phyloP scores from a whole-genome alignment of 805 yeast genomes.

The Brettanomyces bruxellensis region DNA sequence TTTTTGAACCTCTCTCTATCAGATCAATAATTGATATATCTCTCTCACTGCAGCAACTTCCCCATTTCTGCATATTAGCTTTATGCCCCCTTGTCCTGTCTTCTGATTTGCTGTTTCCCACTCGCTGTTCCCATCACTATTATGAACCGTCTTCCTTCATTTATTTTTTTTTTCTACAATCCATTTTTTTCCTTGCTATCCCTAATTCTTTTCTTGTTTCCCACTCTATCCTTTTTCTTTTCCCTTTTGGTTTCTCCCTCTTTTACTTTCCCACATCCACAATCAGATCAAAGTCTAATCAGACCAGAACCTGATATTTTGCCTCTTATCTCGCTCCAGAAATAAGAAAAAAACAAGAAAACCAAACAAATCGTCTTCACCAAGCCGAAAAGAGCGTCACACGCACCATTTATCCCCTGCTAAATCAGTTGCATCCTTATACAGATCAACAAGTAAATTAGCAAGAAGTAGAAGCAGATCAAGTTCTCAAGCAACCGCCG shows the following conservation, averaged over 20 bases:
- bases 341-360: neutral
- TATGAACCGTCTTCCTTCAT: neutral
- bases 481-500: constrained; percentile 1
- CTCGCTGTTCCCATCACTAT: neutral
- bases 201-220: neutral
- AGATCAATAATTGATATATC: neutral
- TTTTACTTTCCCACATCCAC: neutral
- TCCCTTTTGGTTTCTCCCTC: neutral
- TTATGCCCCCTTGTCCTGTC: neutral
- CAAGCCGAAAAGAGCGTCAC: too few relatives aligned
- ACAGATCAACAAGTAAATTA: constrained; percentile 1
- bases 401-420: neutral
- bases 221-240: neutral
- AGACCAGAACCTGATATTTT: neutral
- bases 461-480: neutral
- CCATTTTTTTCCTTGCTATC: neutral
- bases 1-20: too few relatives aligned
- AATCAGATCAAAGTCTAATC: neutral
- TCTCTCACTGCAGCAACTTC: neutral
- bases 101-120: neutral
- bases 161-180: neutral
- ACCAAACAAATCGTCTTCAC: neutral
- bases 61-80: neutral
- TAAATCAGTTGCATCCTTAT: constrained; percentile 1
- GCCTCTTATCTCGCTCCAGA: neutral